Conservation (phyloP, 306 rosid genomes). For the Cucumis hystrix region DNA sequence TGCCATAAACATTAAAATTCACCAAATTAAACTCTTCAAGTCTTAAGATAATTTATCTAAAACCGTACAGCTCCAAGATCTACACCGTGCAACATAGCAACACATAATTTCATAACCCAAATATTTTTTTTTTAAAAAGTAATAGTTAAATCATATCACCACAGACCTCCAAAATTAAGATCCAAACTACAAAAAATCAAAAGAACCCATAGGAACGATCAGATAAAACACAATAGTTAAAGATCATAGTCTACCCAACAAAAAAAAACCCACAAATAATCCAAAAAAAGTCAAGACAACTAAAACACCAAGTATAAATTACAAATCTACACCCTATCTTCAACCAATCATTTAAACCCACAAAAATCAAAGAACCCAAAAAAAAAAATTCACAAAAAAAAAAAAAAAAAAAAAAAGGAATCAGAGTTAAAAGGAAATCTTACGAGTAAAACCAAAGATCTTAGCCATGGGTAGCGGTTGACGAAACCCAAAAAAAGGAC, state of each 20-base stretch:
- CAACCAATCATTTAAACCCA: conserved; percentile 4
- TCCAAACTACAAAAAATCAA: background rate
- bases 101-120: background rate
- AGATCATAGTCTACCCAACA: background rate
- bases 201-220: background rate
- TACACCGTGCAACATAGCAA: background rate
- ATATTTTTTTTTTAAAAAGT: no score
- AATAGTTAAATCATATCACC: background rate
- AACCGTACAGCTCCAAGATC: background rate
- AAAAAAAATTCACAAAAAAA: background rate
- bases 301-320: background rate
- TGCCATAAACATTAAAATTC: background rate
- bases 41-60: background rate
- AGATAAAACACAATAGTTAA: background rate
- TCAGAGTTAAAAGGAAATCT: conserved; percentile 1
- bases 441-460: conserved; percentile 71
- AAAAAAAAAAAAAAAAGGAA: background rate
- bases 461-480: conserved; percentile 55
- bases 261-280: background rate
- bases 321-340: conserved; percentile 1
- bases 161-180: background rate
- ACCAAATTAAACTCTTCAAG: background rate
- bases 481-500: conserved; percentile 30
- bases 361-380: background rate
- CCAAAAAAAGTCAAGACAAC: background rate